Percentiles rank a stretch among this genome's conserved stretches.
Conservation (phyloP, 1,284 basidiomycete species). For the Austroboletus rostrupii region DNA sequence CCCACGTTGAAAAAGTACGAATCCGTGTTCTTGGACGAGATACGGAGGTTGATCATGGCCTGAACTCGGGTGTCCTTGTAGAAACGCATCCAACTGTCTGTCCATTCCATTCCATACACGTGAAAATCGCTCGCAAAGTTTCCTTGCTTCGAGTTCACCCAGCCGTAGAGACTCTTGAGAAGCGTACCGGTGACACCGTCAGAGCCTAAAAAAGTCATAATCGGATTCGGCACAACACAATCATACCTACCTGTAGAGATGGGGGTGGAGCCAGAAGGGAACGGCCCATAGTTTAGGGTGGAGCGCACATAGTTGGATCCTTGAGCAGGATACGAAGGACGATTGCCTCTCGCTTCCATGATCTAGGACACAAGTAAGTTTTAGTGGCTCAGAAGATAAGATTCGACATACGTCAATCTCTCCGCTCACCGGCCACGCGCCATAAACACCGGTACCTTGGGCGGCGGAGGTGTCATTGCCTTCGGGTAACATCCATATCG, state of each 20-base stretch:
- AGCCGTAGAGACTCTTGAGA: conserved; percentile 48
- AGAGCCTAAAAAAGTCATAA: conserved; percentile 9
- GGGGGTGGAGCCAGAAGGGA: conserved; percentile 33
- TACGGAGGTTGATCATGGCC: conserved; percentile 47
- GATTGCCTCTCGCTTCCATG: conserved; percentile 69
- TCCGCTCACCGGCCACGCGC: conserved; percentile 69
- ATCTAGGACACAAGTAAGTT: conserved; percentile 41
- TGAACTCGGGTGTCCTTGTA: conserved; percentile 43
- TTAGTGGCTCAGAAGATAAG: neutral
- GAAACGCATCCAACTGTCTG: conserved; percentile 61
- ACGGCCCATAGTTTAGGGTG: conserved; percentile 75
- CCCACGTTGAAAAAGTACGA: conserved; percentile 45
- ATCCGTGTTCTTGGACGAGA: conserved; percentile 39
- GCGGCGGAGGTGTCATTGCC: conserved; percentile 33
- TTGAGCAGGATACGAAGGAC: conserved; percentile 56
- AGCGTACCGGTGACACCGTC: conserved; percentile 16
- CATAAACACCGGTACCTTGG: conserved; percentile 48
- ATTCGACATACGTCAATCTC: conserved; percentile 60
- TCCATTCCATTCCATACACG: conserved; percentile 80
- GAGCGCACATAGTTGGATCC: conserved; percentile 72
- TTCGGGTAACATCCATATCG: conserved; percentile 79
- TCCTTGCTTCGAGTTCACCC: conserved; percentile 62
- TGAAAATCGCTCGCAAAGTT: conserved; percentile 67
- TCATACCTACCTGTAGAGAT: conserved; percentile 51
- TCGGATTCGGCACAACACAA: neutral